Percentiles rank a stretch among this genome's conserved stretches.
Conservation (phyloP, 768 basidiomycete species). For the Mycena kentingensis region DNA sequence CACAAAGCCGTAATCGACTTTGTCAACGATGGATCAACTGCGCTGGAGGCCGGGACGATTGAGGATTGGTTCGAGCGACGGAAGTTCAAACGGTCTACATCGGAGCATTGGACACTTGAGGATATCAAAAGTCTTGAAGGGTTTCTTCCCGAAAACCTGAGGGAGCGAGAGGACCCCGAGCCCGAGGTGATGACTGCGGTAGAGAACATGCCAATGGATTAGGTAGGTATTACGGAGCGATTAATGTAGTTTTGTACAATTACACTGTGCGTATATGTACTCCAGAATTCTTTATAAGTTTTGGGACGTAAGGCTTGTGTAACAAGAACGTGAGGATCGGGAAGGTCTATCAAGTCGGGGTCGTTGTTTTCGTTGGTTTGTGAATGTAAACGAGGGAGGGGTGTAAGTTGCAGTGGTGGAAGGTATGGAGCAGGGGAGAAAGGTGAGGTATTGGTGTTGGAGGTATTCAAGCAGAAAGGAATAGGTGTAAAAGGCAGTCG, state of each 20-base stretch:
- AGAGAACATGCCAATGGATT: neutral
- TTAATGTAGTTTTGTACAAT: neutral
- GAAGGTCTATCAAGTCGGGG: neutral
- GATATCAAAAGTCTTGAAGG: neutral
- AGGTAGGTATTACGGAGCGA: neutral
- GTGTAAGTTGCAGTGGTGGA: neutral
- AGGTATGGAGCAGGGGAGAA: neutral
- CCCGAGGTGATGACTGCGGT: too few relatives aligned
- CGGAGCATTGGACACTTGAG: slow-evolving; percentile 8
- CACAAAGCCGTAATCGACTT: neutral
- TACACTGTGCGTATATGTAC: neutral
- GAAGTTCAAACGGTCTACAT: neutral
- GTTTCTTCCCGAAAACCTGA: neutral
- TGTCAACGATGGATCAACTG: slow-evolving; percentile 1
- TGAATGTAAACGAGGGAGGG: neutral
- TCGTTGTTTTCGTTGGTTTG: neutral
- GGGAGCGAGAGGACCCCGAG: neutral
- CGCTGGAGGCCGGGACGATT: slow-evolving; percentile 12
- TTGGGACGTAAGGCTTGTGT: neutral
- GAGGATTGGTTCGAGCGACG: slow-evolving; percentile 10
- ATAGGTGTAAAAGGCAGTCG: neutral
- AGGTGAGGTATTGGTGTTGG: neutral
- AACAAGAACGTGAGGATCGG: neutral
- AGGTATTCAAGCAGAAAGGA: too few relatives aligned
- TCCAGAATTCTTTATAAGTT: neutral